Base-by-base conservation (phyloP, 257 asterid genomes). In the Haberlea rhodopensis region DNA sequence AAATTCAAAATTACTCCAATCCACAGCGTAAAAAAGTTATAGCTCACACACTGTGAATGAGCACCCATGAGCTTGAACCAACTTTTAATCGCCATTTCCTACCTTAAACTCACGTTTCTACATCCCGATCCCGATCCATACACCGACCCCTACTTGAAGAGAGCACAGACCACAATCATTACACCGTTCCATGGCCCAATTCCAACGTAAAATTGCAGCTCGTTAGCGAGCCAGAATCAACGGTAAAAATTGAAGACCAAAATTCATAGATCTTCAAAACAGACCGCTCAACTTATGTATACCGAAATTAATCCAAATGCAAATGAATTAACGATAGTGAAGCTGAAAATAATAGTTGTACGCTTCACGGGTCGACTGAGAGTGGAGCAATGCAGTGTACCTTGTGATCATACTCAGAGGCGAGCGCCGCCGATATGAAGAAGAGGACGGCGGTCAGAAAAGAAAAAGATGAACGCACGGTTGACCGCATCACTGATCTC, bases 371-470 rank as follows among this genome's bases (percentile, higher is more conserved):
- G 8, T 16, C 69, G 25, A 62, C 53, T 19, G 62, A 60, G 76
- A 68, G 67, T 2, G 4, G 40, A 53, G 18, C 3, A 11, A 54
- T 66, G 51, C 51, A 43, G 27, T 2, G 70, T 73, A 81, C 84
- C 86, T 73, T 75, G 55, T 78, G 84, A 78, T 81, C 86, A 13
- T 75, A 75, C 65, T 81, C 86, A 55, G 83, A 75, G 48, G 82
- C 80, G 27, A 74, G 63, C 64, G 71, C 79, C 69, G 72, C 78
- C 67, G 82, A 71, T 65, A 67, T 64, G 57, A 73, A 49, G 68
- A 46, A 45, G 49, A 77, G 13, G 32, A 57, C 13, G 56, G 72
- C 60, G 52, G 75, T 59, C 43, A 77, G 51, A 10, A 77, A 53
- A 19, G 71, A 60, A 5, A 77, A 53, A 53, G 37, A 57, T 28